Conservation (phyloP, 2,329 filamentous ascomycete species). For the Neonectria neomacrospora region DNA sequence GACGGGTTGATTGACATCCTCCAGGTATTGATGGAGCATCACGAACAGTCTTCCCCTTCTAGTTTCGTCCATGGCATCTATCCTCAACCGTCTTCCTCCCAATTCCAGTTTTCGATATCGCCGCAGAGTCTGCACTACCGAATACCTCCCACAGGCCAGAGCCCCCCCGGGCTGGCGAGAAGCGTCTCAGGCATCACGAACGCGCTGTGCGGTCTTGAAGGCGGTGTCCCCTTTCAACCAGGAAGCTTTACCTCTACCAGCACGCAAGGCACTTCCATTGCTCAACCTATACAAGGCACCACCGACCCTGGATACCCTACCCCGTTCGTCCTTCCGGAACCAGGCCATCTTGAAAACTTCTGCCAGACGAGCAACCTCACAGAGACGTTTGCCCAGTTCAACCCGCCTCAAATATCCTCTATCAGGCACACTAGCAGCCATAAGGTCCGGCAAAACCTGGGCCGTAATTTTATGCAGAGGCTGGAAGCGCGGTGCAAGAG, state of each 20-base stretch:
- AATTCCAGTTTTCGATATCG: slow-evolving; percentile 17
- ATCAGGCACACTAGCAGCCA: slow-evolving; percentile 27
- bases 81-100: slow-evolving; percentile 14
- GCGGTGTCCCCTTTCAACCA: neutral
- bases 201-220: slow-evolving; percentile 15
- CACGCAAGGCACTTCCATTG: neutral
- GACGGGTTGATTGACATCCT: slow-evolving; percentile 33
- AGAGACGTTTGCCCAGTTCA: neutral
- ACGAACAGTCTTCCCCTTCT: slow-evolving; percentile 11
- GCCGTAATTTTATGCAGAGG: slow-evolving; percentile 20
- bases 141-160: neutral
- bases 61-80: slow-evolving; percentile 25
- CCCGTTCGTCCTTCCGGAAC: neutral
- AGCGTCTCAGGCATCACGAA: slow-evolving; percentile 35
- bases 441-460: slow-evolving; percentile 22
- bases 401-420: neutral
- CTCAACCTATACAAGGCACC: neutral
- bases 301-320: neutral
- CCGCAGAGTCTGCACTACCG: slow-evolving; percentile 8
- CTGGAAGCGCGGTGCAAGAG: slow-evolving; percentile 26
- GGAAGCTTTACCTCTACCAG: slow-evolving; percentile 6
- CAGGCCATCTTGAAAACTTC: neutral
- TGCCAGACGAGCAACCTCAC: neutral
- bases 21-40: slow-evolving; percentile 28
- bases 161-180: slow-evolving; percentile 3